These are phyloP conservation scores for Annulohypoxylon truncatum DNA, from an alignment of 2,329 filamentous ascomycete genomes.

Conservation along the genomic window DNA sequence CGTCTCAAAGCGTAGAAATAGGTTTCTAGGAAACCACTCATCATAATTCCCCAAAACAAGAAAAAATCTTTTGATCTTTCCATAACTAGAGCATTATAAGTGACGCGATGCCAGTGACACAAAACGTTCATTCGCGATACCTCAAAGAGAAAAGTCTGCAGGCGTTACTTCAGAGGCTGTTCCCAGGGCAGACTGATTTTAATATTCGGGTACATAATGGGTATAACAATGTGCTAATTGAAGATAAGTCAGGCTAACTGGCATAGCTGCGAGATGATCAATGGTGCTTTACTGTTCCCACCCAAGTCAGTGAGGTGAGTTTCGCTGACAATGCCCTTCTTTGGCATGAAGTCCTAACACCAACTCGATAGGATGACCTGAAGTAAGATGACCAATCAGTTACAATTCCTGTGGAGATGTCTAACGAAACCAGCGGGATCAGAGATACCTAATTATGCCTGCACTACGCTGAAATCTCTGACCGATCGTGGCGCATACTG, in stretches of 20 bases:
- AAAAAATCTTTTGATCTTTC: not conserved
- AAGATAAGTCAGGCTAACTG: constrained; percentile 13
- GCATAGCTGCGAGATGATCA: constrained; percentile 48
- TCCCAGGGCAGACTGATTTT: constrained; percentile 46
- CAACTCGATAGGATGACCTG: constrained; percentile 8
- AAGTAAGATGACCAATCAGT: constrained; percentile 13
- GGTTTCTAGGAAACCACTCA: not conserved
- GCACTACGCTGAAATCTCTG: not conserved
- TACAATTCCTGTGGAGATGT: not conserved
- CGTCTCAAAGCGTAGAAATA: not conserved
- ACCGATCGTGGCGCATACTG: constrained; percentile 13
- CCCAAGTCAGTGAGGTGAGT: constrained; percentile 39
- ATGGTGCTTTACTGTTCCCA: constrained; percentile 47
- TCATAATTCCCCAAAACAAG: not conserved
- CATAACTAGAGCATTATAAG: not conserved
- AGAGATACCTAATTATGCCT: constrained; percentile 18
- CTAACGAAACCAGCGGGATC: constrained; percentile 16
- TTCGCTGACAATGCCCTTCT: not conserved
- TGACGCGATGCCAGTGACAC: constrained; percentile 31
- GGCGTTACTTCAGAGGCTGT: constrained; percentile 43
- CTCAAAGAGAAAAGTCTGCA: constrained; percentile 46
- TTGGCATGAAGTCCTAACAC: constrained; percentile 5
- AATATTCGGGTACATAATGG: constrained; percentile 42
- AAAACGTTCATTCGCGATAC: constrained; percentile 45
- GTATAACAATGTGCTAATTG: constrained; percentile 8